A percentile compares a stretch with the other conserved stretches of the same genome.
Evolutionary conservation across 345 rosid species (phyloP).

Genomic region (Gossypium australe): DNA sequence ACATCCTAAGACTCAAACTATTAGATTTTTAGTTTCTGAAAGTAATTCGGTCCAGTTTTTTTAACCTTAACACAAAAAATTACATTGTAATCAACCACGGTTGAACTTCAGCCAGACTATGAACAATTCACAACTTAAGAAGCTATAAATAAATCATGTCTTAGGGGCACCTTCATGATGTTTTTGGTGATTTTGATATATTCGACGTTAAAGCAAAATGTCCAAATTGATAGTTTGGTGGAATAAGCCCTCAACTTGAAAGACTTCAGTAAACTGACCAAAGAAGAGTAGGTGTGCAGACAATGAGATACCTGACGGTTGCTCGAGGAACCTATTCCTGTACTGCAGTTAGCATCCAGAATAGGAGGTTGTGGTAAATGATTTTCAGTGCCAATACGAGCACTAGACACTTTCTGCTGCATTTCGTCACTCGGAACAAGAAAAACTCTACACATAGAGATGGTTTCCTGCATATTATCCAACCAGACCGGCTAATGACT

Average conservation of each 20-base stretch:
- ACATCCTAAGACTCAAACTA: neutral
- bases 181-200: neutral
- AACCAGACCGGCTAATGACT: conserved; percentile 23
- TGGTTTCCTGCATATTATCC: conserved; percentile 35
- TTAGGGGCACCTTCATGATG: neutral
- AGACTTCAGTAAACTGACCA: neutral
- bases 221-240: neutral
- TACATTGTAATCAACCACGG: neutral
- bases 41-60: neutral
- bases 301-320: neutral
- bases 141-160: neutral
- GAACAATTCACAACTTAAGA: neutral
- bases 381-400: neutral
- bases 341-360: neutral
- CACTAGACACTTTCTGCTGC: conserved; percentile 1
- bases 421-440: conserved; percentile 8
- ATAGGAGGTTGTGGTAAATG: neutral
- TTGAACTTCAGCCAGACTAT: neutral
- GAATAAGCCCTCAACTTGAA: neutral
- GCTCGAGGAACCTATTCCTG: conserved; percentile 19
- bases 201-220: neutral
- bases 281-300: neutral
- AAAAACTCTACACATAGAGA: conserved; percentile 34
- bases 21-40: neutral
- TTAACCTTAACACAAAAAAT: neutral